A percentile compares a stretch with the other conserved stretches of the same genome.
Conservation (phyloP, 768 basidiomycete species). For the Macrolepiota fuliginosa region DNA sequence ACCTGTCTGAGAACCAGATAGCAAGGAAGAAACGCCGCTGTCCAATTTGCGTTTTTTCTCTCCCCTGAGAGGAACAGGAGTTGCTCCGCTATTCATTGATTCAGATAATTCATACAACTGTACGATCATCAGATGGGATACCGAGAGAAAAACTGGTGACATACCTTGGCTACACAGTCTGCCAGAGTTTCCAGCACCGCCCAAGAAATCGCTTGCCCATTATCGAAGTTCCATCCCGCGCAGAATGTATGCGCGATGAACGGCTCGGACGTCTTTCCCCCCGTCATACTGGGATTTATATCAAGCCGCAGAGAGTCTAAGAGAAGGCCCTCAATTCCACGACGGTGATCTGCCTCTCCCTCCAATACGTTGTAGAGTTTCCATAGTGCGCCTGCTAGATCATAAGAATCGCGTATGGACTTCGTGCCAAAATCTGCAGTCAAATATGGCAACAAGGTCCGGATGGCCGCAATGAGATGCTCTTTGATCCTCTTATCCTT, state of each 20-base stretch:
- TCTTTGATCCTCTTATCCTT: constrained; percentile 80
- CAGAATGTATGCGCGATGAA: constrained; percentile 69
- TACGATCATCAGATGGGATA: background rate
- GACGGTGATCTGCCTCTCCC: constrained; percentile 60
- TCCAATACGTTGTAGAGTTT: constrained; percentile 56
- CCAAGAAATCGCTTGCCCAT: constrained; percentile 75
- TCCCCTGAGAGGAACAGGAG: constrained; percentile 19
- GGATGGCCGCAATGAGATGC: constrained; percentile 70
- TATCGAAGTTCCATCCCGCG: constrained; percentile 70
- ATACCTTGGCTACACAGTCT: constrained; percentile 70
- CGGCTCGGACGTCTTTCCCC: constrained; percentile 27
- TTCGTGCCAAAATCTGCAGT: constrained; percentile 29
- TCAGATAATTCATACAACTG: constrained; percentile 70
- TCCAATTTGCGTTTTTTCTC: constrained; percentile 55
- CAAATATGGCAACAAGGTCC: constrained; percentile 71
- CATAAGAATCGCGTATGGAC: constrained; percentile 25
- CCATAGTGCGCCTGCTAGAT: constrained; percentile 45
- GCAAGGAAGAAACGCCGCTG: constrained; percentile 56
- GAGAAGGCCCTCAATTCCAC: constrained; percentile 64
- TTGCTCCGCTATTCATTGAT: constrained; percentile 36
- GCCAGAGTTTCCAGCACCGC: constrained; percentile 76
- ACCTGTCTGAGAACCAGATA: constrained; percentile 44
- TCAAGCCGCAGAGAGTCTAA: constrained; percentile 66
- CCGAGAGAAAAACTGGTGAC: constrained; percentile 10
- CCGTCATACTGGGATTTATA: constrained; percentile 23